phyloP scores from a whole-genome alignment of 2,329 filamentous ascomycete species.

The Leptographium wingfieldii region DNA sequence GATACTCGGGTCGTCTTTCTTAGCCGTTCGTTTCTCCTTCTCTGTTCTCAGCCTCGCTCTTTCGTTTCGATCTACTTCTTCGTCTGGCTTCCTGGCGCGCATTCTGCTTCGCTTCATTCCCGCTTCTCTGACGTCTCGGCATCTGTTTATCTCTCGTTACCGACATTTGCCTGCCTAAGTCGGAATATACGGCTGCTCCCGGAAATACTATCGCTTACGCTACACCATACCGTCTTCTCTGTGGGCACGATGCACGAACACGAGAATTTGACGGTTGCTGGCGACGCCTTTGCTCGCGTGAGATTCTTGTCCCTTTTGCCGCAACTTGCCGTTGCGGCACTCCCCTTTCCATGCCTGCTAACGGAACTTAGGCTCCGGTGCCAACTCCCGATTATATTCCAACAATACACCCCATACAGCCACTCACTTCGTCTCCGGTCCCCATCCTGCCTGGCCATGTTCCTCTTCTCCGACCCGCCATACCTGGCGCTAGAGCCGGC shows the following conservation, averaged over 20 bases:
- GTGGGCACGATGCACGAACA: background rate
- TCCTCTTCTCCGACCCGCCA: slow-evolving; percentile 70
- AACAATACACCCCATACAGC: background rate
- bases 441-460: slow-evolving; percentile 62
- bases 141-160: background rate
- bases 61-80: background rate
- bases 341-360: background rate
- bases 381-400: background rate
- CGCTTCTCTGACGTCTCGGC: background rate
- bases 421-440: slow-evolving; percentile 23
- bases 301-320: background rate
- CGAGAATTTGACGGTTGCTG: background rate
- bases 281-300: background rate
- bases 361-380: background rate
- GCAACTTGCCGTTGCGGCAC: background rate
- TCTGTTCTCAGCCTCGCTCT: background rate
- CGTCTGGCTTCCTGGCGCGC: background rate
- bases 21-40: background rate
- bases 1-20: background rate
- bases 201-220: background rate
- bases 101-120: background rate
- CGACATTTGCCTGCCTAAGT: background rate
- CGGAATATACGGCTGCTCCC: background rate
- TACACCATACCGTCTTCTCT: background rate
- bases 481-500: slow-evolving; percentile 54